Percentiles rank a stretch among this genome's conserved stretches.
Conservation (phyloP, 345 rosid species). For the Eucalyptus brandiana region DNA sequence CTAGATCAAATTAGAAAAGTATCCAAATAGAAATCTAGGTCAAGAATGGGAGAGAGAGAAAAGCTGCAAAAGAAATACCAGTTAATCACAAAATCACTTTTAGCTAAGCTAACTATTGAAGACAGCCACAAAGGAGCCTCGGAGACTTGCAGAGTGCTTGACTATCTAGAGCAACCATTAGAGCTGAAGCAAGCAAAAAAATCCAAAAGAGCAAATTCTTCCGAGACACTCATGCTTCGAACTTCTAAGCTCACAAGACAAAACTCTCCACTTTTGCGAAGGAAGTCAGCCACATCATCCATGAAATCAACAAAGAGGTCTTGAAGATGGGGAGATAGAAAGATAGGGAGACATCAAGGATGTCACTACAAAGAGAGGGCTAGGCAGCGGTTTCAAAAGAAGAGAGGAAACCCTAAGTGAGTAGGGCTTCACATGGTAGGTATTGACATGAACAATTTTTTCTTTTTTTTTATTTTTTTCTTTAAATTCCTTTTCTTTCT, state of each 20-base stretch:
- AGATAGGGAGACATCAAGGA: not conserved
- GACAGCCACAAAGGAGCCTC: not conserved
- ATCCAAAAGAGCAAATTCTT: not conserved
- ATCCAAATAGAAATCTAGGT: not conserved
- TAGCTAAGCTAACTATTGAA: not conserved
- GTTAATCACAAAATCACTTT: not conserved
- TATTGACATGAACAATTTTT: too few species aligned
- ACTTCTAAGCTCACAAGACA: not conserved
- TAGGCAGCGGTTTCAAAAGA: too few species aligned
- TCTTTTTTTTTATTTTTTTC: not conserved
- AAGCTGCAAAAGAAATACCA: not conserved
- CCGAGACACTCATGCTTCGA: not conserved
- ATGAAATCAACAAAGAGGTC: not conserved
- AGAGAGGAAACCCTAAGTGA: not conserved
- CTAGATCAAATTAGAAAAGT: not conserved
- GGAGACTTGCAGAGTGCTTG: not conserved
- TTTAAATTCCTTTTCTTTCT: too few species aligned
- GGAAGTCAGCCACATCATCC: not conserved
- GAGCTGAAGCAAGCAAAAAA: not conserved
- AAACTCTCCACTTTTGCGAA: not conserved
- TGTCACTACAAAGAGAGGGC: not conserved
- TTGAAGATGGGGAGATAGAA: not conserved
- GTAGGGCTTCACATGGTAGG: not conserved
- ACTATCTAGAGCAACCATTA: not conserved
- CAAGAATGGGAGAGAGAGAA: not conserved